Evolutionary conservation across 2,329 filamentous ascomycete species (phyloP).

Genomic region (Plenodomus lindquistii): DNA sequence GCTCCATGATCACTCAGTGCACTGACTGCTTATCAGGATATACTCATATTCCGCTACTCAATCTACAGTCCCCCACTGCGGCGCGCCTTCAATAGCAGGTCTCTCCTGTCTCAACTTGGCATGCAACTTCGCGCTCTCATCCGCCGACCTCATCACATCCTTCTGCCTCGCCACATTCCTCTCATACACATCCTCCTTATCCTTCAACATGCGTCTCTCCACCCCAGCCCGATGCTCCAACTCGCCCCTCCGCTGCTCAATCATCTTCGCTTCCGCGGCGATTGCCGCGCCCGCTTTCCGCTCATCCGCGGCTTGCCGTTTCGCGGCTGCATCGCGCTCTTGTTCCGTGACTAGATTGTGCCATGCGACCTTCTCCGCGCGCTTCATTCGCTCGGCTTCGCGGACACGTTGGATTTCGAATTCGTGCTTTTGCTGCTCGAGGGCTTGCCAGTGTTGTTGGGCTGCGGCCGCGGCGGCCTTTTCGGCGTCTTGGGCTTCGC

Average conservation of each 20-base stretch:
- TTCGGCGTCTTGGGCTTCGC: constrained; percentile 32
- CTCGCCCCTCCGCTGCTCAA: constrained; percentile 29
- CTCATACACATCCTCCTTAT: constrained; percentile 41
- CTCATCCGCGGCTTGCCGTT: constrained; percentile 28
- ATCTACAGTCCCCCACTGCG: constrained; percentile 36
- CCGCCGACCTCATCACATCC: constrained; percentile 31
- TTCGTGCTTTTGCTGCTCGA: constrained; percentile 38
- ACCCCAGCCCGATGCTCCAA: constrained; percentile 30
- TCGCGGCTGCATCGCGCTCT: constrained; percentile 29
- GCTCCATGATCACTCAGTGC: no score
- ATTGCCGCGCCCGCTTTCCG: constrained; percentile 18
- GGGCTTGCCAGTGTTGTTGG: constrained; percentile 21
- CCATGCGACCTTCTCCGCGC: constrained; percentile 34
- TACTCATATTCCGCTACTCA: constrained; percentile 3
- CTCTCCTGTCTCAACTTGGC: constrained; percentile 31
- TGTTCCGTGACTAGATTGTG: constrained; percentile 35
- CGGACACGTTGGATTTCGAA: constrained; percentile 36
- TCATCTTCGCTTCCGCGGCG: constrained; percentile 23
- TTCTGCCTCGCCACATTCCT: constrained; percentile 39
- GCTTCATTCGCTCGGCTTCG: constrained; percentile 37
- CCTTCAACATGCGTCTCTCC: constrained; percentile 33
- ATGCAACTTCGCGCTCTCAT: constrained; percentile 39
- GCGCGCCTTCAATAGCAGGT: constrained; percentile 31
- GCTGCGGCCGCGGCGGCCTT: constrained; percentile 22
- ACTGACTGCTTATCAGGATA: no score